Conservation (phyloP, 2,329 filamentous ascomycete genomes). For the Herpotrichia juniperi region DNA sequence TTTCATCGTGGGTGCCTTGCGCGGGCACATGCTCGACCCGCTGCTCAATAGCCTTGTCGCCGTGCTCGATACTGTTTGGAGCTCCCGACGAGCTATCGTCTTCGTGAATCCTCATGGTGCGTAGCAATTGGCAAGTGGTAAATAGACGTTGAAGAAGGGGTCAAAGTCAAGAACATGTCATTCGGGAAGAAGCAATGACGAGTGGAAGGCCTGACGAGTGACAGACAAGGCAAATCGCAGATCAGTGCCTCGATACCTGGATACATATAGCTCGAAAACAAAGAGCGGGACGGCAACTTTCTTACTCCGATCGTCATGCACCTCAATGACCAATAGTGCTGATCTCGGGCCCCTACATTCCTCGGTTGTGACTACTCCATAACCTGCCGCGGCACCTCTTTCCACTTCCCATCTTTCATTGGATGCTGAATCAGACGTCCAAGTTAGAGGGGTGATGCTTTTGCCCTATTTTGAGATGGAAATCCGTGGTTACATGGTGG, state of each 20-base stretch:
- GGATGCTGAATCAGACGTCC: background rate
- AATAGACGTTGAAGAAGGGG: no score
- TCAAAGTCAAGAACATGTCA: background rate
- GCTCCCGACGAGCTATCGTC: conserved; percentile 3
- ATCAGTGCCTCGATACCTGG: no score
- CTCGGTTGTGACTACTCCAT: no score
- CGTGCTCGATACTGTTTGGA: background rate
- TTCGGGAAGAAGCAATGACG: background rate
- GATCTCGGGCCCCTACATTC: background rate
- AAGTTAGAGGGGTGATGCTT: background rate
- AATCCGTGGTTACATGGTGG: background rate
- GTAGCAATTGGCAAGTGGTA: background rate
- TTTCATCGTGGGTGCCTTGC: no score
- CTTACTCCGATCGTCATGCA: background rate
- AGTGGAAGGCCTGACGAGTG: no score
- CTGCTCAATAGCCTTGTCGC: background rate
- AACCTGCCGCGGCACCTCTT: background rate
- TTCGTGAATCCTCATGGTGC: conserved; percentile 1
- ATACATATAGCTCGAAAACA: no score
- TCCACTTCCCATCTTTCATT: background rate
- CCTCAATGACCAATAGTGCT: background rate
- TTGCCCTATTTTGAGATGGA: background rate
- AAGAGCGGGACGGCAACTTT: no score
- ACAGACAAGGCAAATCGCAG: no score
- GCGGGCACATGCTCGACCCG: background rate